phyloP scores from a whole-genome alignment of 106 monocot species.

The Platanthera zijinensis region DNA sequence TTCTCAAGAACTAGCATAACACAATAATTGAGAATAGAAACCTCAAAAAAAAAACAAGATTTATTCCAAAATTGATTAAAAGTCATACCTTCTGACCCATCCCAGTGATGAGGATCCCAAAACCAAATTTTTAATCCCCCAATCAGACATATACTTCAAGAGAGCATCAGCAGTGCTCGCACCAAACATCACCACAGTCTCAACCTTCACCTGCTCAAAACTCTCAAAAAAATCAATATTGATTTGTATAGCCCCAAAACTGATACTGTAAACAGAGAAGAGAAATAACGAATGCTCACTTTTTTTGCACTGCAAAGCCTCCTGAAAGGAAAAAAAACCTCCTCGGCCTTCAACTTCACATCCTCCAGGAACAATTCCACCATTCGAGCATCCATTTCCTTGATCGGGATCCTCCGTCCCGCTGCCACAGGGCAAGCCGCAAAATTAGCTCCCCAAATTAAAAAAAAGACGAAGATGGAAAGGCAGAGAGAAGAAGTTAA shows the following conservation, averaged over 20 bases:
- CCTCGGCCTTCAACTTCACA: slow-evolving; percentile 14
- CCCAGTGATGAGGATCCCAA: slow-evolving; percentile 34
- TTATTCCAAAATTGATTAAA: background rate
- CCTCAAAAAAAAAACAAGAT: background rate
- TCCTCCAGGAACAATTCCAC: slow-evolving; percentile 47
- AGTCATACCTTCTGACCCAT: slow-evolving; percentile 33
- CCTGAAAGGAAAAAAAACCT: slow-evolving; percentile 19
- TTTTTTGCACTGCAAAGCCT: slow-evolving; percentile 28
- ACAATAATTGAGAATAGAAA: background rate
- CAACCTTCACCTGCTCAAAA: slow-evolving; percentile 21
- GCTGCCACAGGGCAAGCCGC: slow-evolving; percentile 8
- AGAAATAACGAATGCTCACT: slow-evolving; percentile 18
- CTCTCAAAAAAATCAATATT: background rate
- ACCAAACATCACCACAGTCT: slow-evolving; percentile 45
- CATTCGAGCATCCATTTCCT: slow-evolving; percentile 27
- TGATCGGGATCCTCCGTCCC: slow-evolving; percentile 27
- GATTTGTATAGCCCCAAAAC: too few relatives aligned
- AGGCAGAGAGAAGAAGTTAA: background rate
- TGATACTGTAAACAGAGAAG: background rate
- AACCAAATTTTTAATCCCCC: slow-evolving; percentile 36
- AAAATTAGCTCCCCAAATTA: background rate
- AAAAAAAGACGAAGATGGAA: background rate
- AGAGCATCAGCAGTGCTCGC: slow-evolving; percentile 23
- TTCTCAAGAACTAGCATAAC: background rate
- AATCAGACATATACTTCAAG: slow-evolving; percentile 24